A percentile compares a stretch with the other conserved stretches of the same genome.
Conservation (phyloP, 495 filamentous ascomycete genomes). For the Hypomontagnella submonticulosa region DNA sequence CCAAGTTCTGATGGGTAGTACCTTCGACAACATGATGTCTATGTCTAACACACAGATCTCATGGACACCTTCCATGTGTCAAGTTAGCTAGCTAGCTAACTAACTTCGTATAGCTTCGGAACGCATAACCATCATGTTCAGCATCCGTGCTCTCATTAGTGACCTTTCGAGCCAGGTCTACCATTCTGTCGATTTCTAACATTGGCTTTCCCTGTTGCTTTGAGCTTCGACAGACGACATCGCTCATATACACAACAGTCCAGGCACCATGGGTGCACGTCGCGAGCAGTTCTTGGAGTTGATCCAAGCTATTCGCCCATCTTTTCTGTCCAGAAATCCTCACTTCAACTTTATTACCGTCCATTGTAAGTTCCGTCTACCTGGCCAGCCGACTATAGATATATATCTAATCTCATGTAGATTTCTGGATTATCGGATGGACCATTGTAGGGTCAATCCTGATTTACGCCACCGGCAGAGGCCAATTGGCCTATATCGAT, state of each 20-base stretch:
- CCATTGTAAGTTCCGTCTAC: conserved; percentile 70
- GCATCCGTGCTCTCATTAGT: conserved; percentile 33
- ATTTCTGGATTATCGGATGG: conserved; percentile 80
- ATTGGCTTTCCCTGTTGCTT: conserved; percentile 25
- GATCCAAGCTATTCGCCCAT: conserved; percentile 60
- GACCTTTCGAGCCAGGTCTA: conserved; percentile 46
- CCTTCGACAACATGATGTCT: conserved; percentile 11
- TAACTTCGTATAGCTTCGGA: conserved; percentile 34
- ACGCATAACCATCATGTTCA: conserved; percentile 42
- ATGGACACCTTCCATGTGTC: conserved; percentile 20
- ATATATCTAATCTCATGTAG: conserved; percentile 50
- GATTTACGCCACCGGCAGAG: conserved; percentile 67
- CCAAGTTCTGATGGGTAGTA: conserved; percentile 14
- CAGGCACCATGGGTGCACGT: conserved; percentile 35
- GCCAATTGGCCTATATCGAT: conserved; percentile 80
- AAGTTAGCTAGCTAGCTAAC: conserved; percentile 18
- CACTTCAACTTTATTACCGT: conserved; percentile 86
- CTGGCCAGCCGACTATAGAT: neutral
- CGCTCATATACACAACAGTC: conserved; percentile 10
- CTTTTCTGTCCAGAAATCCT: conserved; percentile 63
- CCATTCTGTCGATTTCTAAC: conserved; percentile 41
- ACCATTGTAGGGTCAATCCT: conserved; percentile 78
- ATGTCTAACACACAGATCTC: conserved; percentile 12
- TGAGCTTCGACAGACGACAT: conserved; percentile 5
- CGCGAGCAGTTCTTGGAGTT: conserved; percentile 49